phyloP scores from a whole-genome alignment of 2,329 filamentous ascomycete species.

The Fusarium sp. region DNA sequence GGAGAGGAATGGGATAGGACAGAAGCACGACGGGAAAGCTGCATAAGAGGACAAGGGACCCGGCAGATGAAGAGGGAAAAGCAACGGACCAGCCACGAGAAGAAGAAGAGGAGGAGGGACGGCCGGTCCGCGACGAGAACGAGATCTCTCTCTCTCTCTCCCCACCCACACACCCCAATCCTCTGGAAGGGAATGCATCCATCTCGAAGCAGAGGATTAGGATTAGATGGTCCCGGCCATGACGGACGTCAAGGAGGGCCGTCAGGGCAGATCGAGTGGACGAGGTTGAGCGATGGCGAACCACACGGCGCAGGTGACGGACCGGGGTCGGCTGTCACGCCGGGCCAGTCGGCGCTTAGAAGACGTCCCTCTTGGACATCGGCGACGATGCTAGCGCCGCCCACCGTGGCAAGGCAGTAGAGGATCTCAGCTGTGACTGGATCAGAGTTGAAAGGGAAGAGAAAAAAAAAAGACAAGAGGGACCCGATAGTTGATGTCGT shows the following conservation, averaged over 20 bases:
- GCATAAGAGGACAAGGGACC: conserved; percentile 37
- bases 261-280: conserved; percentile 38
- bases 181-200: conserved; percentile 22
- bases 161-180: conserved; percentile 7
- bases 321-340: conserved; percentile 43
- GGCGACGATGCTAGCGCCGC: conserved; percentile 42
- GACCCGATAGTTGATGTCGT: conserved; percentile 59
- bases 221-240: neutral
- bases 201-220: neutral
- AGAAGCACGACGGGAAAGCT: conserved; percentile 37
- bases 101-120: conserved; percentile 13
- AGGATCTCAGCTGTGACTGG: conserved; percentile 25
- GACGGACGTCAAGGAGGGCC: neutral
- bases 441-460: conserved; percentile 19
- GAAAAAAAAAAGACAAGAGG: neutral
- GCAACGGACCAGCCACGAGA: conserved; percentile 17
- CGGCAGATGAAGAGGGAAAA: conserved; percentile 39
- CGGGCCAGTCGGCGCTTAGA: conserved; percentile 53
- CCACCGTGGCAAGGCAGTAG: conserved; percentile 24
- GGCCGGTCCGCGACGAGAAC: conserved; percentile 28
- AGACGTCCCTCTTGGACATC: conserved; percentile 29
- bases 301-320: conserved; percentile 48
- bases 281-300: conserved; percentile 41
- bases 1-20: conserved; percentile 37
- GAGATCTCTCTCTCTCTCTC: neutral